A percentile compares a stretch with the other conserved stretches of the same genome.
Conservation (phyloP, 2,329 filamentous ascomycete species). For the Zymoseptoria pseudotritici region DNA sequence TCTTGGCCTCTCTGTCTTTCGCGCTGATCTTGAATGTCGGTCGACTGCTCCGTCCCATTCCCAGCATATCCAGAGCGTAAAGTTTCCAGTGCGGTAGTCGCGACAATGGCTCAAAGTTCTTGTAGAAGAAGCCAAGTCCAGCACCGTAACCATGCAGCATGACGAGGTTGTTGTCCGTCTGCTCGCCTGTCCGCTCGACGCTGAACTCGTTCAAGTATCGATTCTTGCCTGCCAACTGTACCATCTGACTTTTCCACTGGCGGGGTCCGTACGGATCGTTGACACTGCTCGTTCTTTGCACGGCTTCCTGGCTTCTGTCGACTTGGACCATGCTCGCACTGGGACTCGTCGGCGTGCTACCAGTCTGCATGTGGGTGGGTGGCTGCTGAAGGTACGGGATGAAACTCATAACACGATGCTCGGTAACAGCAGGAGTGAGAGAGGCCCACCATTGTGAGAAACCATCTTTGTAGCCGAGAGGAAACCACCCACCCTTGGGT, state of each 20-base stretch:
- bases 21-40: conserved; percentile 76
- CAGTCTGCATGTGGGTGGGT: conserved; percentile 60
- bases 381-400: conserved; percentile 73
- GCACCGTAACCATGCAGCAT: conserved; percentile 97
- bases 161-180: conserved; percentile 76
- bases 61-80: conserved; percentile 88
- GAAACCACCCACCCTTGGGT: conserved; percentile 49
- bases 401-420: conserved; percentile 79
- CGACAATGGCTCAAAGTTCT: conserved; percentile 86
- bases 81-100: conserved; percentile 75
- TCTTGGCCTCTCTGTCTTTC: conserved; percentile 72
- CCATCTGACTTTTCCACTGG: conserved; percentile 78
- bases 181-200: conserved; percentile 73
- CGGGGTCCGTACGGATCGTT: conserved; percentile 78
- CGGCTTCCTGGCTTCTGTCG: conserved; percentile 32
- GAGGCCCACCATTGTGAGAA: conserved; percentile 91
- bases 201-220: conserved; percentile 88
- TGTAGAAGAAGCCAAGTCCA: conserved; percentile 95
- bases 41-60: conserved; percentile 83
- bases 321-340: conserved; percentile 35
- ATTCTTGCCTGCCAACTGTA: conserved; percentile 76
- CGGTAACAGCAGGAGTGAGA: conserved; percentile 72
- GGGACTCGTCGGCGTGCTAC: conserved; percentile 43
- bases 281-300: conserved; percentile 35
- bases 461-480: conserved; percentile 84